Base-by-base conservation (phyloP, 345 rosid genomes). In the Xanthoceras sorbifolium region DNA sequence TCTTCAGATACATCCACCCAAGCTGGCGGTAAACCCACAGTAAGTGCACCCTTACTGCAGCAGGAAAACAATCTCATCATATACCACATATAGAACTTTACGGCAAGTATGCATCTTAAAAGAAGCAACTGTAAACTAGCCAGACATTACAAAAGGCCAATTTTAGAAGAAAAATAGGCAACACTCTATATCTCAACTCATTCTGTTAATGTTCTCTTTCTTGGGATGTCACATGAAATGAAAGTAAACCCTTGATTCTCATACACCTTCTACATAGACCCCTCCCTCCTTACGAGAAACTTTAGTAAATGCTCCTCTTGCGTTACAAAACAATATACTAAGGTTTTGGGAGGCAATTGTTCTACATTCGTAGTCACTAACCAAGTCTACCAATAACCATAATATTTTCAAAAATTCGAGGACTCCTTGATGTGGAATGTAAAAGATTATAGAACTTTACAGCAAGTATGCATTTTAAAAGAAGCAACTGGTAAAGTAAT, bases 1-100 rank as follows among this genome's bases (percentile, higher is more conserved):
- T 92, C 99, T 87, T 94, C 97, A 12, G 99, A 93, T 26, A 92
- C 89, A 87, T 92, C 97, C 68, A 97, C 98, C 99, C 98, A 94
- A 80, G 90, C 91, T 38, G 98, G 99, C 10, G 97, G 99, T 72
- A 97, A 81, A 71, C 98, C 95, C 61, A 91, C 89, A 57, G 97
- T 86, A 73, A 84, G 65, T 69, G 89, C 90, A 82, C 93, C 97
- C 73, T 86, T 94, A 83, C 94, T 89, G 93, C 90, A 81, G 76
- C 80, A 87, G 52, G 64, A 63, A 75, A 70, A 65, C 38, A 48
- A 60, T 52, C 42, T 50, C 15, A 54, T 74, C 14, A 75, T 67
- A 73, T 67, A 61, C 62, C 48, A 20, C 42, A 23, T 4, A 77
- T 12, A 61, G 32, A 60, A 65, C 50, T 31, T 38, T 36, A 54